A percentile compares a stretch with the other conserved stretches of the same genome.
Evolutionary conservation across 2,329 filamentous ascomycete genomes (phyloP).

Genomic region (Paracorniculantispora psalliotae): DNA sequence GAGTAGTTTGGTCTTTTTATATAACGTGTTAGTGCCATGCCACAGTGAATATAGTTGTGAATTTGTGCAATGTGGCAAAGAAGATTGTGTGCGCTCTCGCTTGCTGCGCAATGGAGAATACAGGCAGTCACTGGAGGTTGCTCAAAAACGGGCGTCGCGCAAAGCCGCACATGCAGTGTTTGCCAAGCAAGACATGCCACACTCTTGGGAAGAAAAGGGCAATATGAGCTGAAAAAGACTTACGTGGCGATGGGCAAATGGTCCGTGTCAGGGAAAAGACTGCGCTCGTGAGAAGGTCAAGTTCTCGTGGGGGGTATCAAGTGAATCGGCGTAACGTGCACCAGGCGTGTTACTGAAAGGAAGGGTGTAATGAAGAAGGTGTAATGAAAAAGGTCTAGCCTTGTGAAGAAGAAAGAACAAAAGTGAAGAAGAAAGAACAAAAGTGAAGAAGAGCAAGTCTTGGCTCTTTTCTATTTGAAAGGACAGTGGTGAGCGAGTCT

Average conservation of each 20-base stretch:
- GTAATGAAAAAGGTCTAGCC: constrained; percentile 33
- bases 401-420: constrained; percentile 24
- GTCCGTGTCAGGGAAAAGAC: neutral
- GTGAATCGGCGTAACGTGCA: constrained; percentile 17
- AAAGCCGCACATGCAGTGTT: neutral
- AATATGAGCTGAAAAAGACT: neutral
- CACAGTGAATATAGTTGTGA: neutral
- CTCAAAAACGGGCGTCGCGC: neutral
- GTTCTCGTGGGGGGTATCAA: constrained; percentile 12
- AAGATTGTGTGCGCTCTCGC: neutral
- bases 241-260: too few relatives aligned
- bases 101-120: neutral
- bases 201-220: neutral
- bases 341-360: constrained; percentile 23
- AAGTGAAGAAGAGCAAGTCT: neutral
- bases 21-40: neutral
- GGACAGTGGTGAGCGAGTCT: constrained; percentile 11
- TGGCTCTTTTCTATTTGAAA: constrained; percentile 7
- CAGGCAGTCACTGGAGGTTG: neutral
- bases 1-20: neutral
- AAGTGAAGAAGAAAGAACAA: neutral
- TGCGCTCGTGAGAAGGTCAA: neutral
- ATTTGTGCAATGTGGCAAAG: neutral
- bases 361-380: neutral
- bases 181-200: neutral